Evolutionary conservation across 2,329 filamentous ascomycete genomes (phyloP), one percentile per base, ranked within the genome.

Genomic region (Graphilbum fragrans): DNA sequence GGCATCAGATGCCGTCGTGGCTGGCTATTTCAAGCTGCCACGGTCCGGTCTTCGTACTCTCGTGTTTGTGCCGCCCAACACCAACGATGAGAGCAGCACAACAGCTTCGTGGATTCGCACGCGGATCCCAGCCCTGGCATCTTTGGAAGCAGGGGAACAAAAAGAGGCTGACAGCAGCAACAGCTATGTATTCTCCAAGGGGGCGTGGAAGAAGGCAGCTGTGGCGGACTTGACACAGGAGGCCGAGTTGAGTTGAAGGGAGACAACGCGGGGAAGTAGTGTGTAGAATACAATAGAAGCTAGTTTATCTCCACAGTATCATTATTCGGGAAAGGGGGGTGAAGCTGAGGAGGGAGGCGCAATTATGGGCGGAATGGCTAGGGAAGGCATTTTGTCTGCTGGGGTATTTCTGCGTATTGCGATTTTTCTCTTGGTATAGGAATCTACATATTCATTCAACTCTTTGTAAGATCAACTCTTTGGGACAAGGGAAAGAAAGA

Each of bases 11-110:
- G 39, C 35, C 4, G 37, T 50, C 8, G 37, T 49, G 27, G 43
- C 39, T 8, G 50, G 47, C 20, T 51, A 51, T 39, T 47, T 51
- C 27, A 39, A 42, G 18, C 47, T 49, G 19, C 55, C 58, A 1
- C 50, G 55, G 20, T 56, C 51, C 3, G 56, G 54, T 1, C 39
- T 60, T 38, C 41, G 56, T 33, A 56, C 49, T 10, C 42, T 59
- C 5, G 37, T 58, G 9, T 48, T 42, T 11, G 39, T 42, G 17
- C 10, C 20, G 19, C 12, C 22, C 7, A 10, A 17, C 7, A 17
- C n/a, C n/a, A n/a, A n/a, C n/a, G n/a, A n/a, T n/a, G n/a, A 18
- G 21, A 37, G 40, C 37, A 14, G 23, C 18, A 20, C 39, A 42
- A 37, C 17, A 47, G 45, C 23, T 33, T 47, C 47, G 4, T 50